Conservation (phyloP, 2,329 filamentous ascomycete species). For the Diaporthe vexans region DNA sequence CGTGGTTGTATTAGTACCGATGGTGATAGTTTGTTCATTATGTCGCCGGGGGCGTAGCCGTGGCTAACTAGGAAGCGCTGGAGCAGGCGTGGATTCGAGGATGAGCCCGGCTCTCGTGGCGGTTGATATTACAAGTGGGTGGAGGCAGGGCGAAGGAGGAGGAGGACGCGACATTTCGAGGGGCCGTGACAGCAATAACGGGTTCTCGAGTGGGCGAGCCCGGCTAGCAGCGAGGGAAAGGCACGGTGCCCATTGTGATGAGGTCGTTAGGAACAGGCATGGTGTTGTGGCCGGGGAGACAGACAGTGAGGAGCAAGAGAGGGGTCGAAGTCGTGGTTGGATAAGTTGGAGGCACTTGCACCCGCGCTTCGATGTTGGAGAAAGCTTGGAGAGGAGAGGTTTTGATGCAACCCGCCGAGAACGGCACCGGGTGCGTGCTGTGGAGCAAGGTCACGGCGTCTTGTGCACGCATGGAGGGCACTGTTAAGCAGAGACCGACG, state of each 20-base stretch:
- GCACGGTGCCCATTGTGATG: conserved; percentile 16
- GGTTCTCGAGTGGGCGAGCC: background rate
- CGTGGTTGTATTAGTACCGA: background rate
- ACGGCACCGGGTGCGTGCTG: conserved; percentile 1
- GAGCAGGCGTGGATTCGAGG: background rate
- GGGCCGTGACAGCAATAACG: background rate
- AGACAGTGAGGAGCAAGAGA: background rate
- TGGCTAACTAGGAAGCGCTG: background rate
- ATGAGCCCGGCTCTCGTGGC: conserved; percentile 14
- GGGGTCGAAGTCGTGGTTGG: background rate
- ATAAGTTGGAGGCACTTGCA: background rate
- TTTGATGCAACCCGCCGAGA: conserved; percentile 1
- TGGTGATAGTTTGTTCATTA: conserved; percentile 26
- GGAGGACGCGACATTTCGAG: conserved; percentile 39
- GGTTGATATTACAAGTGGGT: conserved; percentile 15
- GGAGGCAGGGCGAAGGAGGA: conserved; percentile 8
- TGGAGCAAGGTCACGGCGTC: background rate
- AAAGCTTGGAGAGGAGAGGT: conserved; percentile 29
- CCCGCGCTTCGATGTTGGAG: conserved; percentile 8
- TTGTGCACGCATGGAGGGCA: too few relatives aligned
- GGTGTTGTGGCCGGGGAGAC: background rate
- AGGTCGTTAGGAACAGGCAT: conserved; percentile 12
- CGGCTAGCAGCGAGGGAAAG: background rate
- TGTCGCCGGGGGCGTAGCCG: background rate
- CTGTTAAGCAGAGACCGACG: background rate